phyloP scores from a whole-genome alignment of 2,329 filamentous ascomycete species.

The Alternaria atra region DNA sequence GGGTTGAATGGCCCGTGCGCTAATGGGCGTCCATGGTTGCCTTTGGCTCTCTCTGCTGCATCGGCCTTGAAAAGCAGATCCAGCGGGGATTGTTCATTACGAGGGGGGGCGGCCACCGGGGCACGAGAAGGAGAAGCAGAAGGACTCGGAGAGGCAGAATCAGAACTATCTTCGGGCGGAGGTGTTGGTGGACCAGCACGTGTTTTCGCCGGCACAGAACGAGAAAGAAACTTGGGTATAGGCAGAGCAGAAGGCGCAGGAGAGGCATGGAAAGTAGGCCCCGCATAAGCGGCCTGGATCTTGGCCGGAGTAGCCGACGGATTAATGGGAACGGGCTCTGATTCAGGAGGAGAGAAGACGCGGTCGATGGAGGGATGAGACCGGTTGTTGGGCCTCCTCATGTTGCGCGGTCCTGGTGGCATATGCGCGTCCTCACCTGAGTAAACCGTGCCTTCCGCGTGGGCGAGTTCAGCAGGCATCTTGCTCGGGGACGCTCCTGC shows the following conservation, averaged over 20 bases:
- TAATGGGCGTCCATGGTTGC: conserved; percentile 57
- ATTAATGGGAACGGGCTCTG: conserved; percentile 32
- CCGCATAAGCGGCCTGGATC: conserved; percentile 75
- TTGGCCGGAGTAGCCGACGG: conserved; percentile 45
- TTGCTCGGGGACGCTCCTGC: conserved; percentile 26
- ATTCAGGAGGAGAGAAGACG: conserved; percentile 38
- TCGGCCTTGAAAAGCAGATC: conserved; percentile 92
- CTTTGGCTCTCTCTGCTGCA: conserved; percentile 75
- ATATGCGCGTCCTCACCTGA: conserved; percentile 42
- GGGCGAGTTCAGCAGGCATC: conserved; percentile 22
- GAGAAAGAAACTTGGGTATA: conserved; percentile 87
- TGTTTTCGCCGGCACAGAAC: conserved; percentile 70
- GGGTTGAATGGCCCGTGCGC: conserved; percentile 27
- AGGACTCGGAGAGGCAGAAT: conserved; percentile 50
- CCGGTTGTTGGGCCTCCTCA: conserved; percentile 43
- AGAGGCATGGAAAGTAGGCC: conserved; percentile 93
- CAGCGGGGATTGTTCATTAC: conserved; percentile 76
- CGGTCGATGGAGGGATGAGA: conserved; percentile 43
- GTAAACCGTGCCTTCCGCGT: conserved; percentile 38
- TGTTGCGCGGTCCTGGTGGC: conserved; percentile 32
- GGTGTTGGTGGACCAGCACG: conserved; percentile 57
- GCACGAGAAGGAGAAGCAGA: conserved; percentile 63
- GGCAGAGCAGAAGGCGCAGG: conserved; percentile 90
- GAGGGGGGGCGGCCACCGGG: conserved; percentile 53
- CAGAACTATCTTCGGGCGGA: conserved; percentile 57